Evolutionary conservation across 169 alveolate genomes (phyloP).

Genomic region (Eimeria tenella): DNA sequence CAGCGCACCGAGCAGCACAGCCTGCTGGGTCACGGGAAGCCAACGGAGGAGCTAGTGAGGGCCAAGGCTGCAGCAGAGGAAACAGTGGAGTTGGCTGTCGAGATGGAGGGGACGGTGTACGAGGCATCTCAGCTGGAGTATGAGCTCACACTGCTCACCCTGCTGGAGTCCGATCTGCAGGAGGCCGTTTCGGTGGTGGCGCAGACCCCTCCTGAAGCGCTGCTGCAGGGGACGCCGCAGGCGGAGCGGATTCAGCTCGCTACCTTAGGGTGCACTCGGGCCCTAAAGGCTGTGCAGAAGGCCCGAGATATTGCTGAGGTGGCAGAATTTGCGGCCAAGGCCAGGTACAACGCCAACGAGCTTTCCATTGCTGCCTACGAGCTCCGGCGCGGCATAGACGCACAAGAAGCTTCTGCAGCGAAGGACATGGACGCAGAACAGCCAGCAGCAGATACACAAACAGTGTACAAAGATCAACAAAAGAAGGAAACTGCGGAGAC

Average conservation of each 20-base stretch:
- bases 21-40: neutral
- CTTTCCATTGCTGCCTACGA: neutral
- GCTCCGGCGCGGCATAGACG: neutral
- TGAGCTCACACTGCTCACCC: neutral
- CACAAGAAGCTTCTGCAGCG: neutral
- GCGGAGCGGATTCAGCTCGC: neutral
- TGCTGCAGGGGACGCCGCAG: neutral
- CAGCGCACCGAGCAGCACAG: neutral
- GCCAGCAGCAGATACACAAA: neutral
- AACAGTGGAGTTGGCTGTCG: neutral
- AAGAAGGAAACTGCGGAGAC: neutral
- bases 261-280: neutral
- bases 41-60: neutral
- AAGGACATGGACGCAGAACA: neutral
- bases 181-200: neutral
- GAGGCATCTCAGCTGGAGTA: neutral
- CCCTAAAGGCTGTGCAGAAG: neutral
- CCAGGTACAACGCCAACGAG: neutral
- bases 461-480: neutral
- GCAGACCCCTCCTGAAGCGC: neutral
- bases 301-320: neutral
- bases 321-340: neutral
- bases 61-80: neutral
- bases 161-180: neutral
- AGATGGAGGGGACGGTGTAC: neutral